phyloP scores from a whole-genome alignment of 352 stramenopile genomes.

The Thalassiosira exigua region DNA sequence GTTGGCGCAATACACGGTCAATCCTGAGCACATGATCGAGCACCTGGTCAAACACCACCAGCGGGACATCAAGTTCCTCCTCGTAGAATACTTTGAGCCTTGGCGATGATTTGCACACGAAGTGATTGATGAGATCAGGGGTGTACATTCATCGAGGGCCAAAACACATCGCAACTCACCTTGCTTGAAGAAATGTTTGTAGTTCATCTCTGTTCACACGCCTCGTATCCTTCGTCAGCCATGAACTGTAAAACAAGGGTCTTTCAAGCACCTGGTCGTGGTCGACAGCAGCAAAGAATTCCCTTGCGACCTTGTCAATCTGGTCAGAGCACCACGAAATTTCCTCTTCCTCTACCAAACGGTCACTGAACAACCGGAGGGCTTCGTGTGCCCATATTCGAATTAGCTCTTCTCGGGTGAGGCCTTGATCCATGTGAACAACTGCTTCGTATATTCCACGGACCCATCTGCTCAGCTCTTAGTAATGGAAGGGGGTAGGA shows the following conservation, averaged over 20 bases:
- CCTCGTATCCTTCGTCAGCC: slow-evolving; percentile 97
- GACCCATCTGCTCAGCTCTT: slow-evolving; percentile 99
- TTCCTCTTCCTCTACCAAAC: slow-evolving; percentile 96
- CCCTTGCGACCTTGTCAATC: slow-evolving; percentile 85
- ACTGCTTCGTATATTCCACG: slow-evolving; percentile 98
- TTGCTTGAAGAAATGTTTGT: slow-evolving; percentile 97
- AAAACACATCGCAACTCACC: no score
- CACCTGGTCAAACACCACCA: slow-evolving; percentile 99
- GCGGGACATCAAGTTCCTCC: slow-evolving; percentile 98
- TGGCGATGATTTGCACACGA: no score
- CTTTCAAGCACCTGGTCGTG: slow-evolving; percentile 86
- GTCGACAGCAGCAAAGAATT: slow-evolving; percentile 84
- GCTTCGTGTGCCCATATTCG: slow-evolving; percentile 99
- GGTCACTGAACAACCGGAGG: slow-evolving; percentile 98
- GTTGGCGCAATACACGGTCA: slow-evolving; percentile 95
- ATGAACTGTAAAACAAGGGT: slow-evolving; percentile 97
- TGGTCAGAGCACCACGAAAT: slow-evolving; percentile 95
- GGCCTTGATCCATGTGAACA: slow-evolving; percentile 92
- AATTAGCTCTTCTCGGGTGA: slow-evolving; percentile 95
- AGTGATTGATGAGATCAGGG: no score
- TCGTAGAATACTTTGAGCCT: slow-evolving; percentile 99
- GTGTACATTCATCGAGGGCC: no score
- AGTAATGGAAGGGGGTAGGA: no score
- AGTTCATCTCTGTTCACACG: slow-evolving; percentile 92
- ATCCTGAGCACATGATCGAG: slow-evolving; percentile 99